Percentiles rank a stretch among this genome's conserved stretches.
Evolutionary conservation across 2,329 filamentous ascomycete genomes (phyloP).

Genomic region (Phialocephala subalpina): DNA sequence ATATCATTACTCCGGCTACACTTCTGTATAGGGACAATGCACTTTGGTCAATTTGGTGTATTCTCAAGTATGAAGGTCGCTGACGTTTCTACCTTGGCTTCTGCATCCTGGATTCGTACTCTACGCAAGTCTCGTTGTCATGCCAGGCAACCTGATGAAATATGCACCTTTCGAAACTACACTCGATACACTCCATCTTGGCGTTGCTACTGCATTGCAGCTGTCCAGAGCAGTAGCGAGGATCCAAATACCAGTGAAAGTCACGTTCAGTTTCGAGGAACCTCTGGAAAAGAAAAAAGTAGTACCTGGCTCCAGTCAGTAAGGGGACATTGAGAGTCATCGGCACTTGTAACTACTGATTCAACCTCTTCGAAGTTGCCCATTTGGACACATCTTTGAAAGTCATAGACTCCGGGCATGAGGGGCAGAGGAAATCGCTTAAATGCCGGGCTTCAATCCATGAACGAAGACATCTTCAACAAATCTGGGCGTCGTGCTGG

Average conservation of each 20-base stretch:
- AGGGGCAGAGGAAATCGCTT: background rate
- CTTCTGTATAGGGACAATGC: background rate
- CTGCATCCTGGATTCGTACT: background rate
- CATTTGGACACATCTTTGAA: background rate
- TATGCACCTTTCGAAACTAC: background rate
- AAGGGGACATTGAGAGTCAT: background rate
- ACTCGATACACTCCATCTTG: background rate
- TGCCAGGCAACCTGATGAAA: background rate
- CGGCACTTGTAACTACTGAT: background rate
- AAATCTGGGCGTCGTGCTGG: background rate
- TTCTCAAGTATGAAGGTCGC: no score
- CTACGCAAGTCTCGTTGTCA: background rate
- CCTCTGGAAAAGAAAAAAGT: background rate
- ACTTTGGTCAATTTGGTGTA: no score
- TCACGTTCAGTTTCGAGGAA: background rate
- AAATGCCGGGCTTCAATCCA: background rate
- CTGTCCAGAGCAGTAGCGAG: background rate
- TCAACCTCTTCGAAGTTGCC: background rate
- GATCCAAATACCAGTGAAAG: background rate
- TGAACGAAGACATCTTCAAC: background rate
- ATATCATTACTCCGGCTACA: background rate
- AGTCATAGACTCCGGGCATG: background rate
- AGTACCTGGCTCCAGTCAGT: background rate
- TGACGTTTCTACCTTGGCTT: background rate
- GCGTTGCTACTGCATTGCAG: background rate